These are phyloP conservation scores for Hypseocharis bilobata DNA, from an alignment of 441 rosid genomes.

Conservation along the genomic window DNA sequence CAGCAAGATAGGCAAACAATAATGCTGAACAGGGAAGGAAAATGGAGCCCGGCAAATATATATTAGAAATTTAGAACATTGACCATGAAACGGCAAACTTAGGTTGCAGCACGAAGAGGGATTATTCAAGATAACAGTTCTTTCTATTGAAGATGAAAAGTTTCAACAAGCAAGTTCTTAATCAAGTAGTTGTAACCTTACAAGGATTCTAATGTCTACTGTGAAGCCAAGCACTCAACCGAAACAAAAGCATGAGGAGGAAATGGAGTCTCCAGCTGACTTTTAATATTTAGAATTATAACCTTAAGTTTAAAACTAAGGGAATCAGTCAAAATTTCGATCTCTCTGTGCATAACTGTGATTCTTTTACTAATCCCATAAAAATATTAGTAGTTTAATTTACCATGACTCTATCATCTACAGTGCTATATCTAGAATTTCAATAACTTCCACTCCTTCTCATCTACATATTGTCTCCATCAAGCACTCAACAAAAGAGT, in stretches of 20 bases:
- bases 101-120: not conserved
- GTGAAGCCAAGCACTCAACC: not conserved
- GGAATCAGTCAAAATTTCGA: not conserved
- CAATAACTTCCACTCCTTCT: not conserved
- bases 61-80: not conserved
- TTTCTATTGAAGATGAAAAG: not conserved
- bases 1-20: constrained; percentile 1
- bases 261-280: not conserved
- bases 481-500: not conserved
- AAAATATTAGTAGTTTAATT: not conserved
- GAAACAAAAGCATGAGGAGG: too few relatives aligned
- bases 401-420: not conserved
- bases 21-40: not conserved
- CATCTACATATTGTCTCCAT: not conserved
- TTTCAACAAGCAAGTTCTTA: not conserved
- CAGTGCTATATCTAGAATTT: not conserved
- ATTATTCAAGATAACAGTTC: too few relatives aligned
- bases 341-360: not conserved
- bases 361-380: not conserved
- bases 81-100: not conserved
- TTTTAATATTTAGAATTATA: not conserved
- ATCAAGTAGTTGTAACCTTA: not conserved
- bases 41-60: too few relatives aligned
- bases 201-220: not conserved
- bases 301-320: not conserved